These are phyloP conservation scores for Arabidopsis arenosa DNA, from an alignment of 345 rosid genomes.

Conservation along the genomic window DNA sequence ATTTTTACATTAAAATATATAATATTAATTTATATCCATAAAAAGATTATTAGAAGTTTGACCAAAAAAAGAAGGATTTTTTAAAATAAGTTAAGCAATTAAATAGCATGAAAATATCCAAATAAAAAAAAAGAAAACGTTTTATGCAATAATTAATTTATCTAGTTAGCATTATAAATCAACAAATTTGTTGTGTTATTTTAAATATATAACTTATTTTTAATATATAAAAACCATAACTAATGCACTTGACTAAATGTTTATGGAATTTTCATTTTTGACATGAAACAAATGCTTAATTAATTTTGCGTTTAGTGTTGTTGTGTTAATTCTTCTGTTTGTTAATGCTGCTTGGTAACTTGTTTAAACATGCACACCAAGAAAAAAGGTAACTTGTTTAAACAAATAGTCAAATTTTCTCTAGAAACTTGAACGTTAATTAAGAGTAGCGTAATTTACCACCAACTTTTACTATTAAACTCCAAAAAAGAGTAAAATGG, in stretches of 20 bases:
- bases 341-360: neutral
- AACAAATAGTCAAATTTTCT: neutral
- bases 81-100: neutral
- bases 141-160: neutral
- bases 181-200: neutral
- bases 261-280: neutral
- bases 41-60: neutral
- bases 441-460: neutral
- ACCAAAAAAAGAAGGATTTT: neutral
- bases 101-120: neutral
- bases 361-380: neutral
- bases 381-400: neutral
- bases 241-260: neutral
- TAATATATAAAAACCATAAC: too few relatives aligned
- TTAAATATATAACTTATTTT: too few relatives aligned
- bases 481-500: neutral
- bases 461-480: too few relatives aligned
- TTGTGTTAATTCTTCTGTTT: neutral
- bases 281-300: neutral
- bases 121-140: too few relatives aligned
- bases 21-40: neutral
- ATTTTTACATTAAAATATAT: neutral
- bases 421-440: neutral
- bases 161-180: neutral
- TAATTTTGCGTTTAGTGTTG: neutral